phyloP scores from a whole-genome alignment of 2,329 filamentous ascomycete species.

The Monascus ruber region DNA sequence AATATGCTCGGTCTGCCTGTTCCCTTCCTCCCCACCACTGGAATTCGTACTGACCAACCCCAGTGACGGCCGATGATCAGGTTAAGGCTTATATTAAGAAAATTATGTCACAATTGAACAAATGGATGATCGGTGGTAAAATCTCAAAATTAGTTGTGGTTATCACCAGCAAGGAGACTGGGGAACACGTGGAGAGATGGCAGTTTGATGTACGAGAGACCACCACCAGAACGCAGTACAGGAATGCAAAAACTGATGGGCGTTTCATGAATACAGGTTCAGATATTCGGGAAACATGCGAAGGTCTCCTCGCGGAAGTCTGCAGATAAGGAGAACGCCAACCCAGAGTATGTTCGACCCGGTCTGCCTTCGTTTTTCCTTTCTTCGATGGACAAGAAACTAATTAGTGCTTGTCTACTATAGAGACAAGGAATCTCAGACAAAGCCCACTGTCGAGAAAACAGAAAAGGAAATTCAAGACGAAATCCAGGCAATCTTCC shows the following conservation, averaged over 20 bases:
- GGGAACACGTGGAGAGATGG: constrained; percentile 92
- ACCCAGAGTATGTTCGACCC: constrained; percentile 37
- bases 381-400: neutral
- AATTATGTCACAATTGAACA: constrained; percentile 95
- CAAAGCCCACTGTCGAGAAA: constrained; percentile 49
- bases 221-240: neutral
- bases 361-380: neutral
- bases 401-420: constrained; percentile 2
- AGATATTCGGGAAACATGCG: constrained; percentile 44
- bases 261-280: constrained; percentile 29
- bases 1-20: constrained; percentile 68
- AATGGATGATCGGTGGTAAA: constrained; percentile 95
- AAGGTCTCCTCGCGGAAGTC: constrained; percentile 40
- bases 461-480: constrained; percentile 88
- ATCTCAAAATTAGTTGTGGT: constrained; percentile 96
- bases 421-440: constrained; percentile 18
- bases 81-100: constrained; percentile 99
- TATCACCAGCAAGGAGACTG: constrained; percentile 92
- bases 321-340: constrained; percentile 59
- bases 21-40: constrained; percentile 2
- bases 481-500: constrained; percentile 93
- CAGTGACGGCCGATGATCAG: constrained; percentile 90
- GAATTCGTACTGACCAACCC: constrained; percentile 9
- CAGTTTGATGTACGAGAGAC: constrained; percentile 69
- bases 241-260: constrained; percentile 4